These are phyloP conservation scores for Actinomortierella ambigua DNA, from an alignment of 371 early-diverging fungal genomes.

Conservation along the genomic window DNA sequence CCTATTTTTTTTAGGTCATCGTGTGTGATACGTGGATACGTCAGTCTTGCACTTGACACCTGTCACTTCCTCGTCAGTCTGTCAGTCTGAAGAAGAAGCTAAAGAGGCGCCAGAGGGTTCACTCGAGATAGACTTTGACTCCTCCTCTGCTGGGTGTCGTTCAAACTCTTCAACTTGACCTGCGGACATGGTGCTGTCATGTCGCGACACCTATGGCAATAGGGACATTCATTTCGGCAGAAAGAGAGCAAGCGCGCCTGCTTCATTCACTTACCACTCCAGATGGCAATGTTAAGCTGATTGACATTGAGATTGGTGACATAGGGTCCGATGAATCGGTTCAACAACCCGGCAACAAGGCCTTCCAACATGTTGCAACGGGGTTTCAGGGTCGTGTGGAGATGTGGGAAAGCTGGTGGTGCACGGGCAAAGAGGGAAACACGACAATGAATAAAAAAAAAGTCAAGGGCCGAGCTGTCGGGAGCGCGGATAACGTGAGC, in stretches of 20 bases:
- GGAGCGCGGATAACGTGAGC: background rate
- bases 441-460: background rate
- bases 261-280: slow-evolving; percentile 78
- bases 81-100: no score
- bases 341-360: slow-evolving; percentile 86
- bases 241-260: background rate
- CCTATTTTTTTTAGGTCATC: no score
- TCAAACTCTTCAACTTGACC: no score
- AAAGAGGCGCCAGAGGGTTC: no score
- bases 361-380: slow-evolving; percentile 83
- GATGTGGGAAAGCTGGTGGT: background rate
- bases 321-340: slow-evolving; percentile 94
- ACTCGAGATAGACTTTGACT: no score
- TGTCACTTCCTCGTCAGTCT: no score
- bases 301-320: slow-evolving; percentile 94
- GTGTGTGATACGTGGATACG: no score
- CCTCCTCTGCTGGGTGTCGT: no score
- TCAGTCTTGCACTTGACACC: no score
- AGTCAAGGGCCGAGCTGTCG: background rate
- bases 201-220: no score
- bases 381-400: background rate
- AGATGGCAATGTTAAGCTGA: slow-evolving; percentile 95
- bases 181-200: no score
- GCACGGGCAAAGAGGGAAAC: background rate
- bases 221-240: no score